phyloP scores from a whole-genome alignment of 2,329 filamentous ascomycete species.

The Magnaporthiopsis rhizophila region DNA sequence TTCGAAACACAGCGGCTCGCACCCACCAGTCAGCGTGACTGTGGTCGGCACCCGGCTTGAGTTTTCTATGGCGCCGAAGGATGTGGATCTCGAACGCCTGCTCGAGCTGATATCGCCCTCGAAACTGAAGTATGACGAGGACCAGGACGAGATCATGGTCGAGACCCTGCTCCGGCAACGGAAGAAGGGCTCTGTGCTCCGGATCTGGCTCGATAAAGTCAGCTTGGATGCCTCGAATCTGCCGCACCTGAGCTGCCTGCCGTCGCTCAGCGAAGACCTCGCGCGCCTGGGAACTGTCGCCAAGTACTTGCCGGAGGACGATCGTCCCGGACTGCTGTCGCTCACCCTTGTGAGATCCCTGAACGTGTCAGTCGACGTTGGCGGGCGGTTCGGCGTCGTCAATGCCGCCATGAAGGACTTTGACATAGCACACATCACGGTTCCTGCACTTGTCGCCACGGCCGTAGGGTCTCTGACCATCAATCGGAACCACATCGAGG shows the following conservation, averaged over 20 bases:
- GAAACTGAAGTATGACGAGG: constrained; percentile 76
- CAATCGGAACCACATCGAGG: constrained; percentile 58
- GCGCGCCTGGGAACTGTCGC: constrained; percentile 77
- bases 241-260: constrained; percentile 58
- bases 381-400: constrained; percentile 59
- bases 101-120: constrained; percentile 85
- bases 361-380: constrained; percentile 54
- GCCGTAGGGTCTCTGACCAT: constrained; percentile 57
- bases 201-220: constrained; percentile 57
- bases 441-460: constrained; percentile 77
- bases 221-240: constrained; percentile 56
- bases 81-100: constrained; percentile 73
- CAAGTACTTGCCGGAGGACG: constrained; percentile 93
- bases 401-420: constrained; percentile 51
- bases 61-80: constrained; percentile 64
- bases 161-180: constrained; percentile 84
- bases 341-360: constrained; percentile 59
- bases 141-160: constrained; percentile 88
- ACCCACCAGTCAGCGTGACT: constrained; percentile 55
- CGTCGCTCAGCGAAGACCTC: constrained; percentile 68
- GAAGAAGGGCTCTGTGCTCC: constrained; percentile 75
- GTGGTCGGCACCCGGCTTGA: constrained; percentile 62
- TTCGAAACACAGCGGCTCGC: constrained; percentile 38
- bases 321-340: constrained; percentile 79
- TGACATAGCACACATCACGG: constrained; percentile 72